Percentiles rank a stretch among this genome's conserved stretches.
Conservation (phyloP, 2,329 filamentous ascomycete genomes). For the Lasiodiplodia gonubiensis region DNA sequence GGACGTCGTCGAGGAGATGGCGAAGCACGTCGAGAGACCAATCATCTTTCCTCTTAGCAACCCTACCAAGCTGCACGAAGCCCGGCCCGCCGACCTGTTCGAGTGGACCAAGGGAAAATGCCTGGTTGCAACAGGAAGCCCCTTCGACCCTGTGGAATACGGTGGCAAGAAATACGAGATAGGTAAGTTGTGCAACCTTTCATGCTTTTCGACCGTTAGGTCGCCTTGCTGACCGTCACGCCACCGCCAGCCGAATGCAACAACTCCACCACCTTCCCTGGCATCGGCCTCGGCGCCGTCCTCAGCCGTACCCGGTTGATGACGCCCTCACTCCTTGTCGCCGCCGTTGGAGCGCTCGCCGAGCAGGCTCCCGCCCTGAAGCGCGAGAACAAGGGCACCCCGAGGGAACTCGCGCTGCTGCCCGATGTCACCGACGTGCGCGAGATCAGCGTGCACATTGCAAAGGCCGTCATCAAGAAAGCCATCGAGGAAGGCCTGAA, state of each 20-base stretch:
- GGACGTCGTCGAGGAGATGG: conserved; percentile 76
- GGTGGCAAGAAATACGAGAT: conserved; percentile 61
- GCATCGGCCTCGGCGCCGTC: conserved; percentile 80
- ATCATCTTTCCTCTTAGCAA: conserved; percentile 89
- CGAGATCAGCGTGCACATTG: conserved; percentile 78
- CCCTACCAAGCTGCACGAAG: conserved; percentile 83
- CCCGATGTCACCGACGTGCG: conserved; percentile 78
- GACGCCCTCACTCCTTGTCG: conserved; percentile 80
- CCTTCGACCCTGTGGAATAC: conserved; percentile 75
- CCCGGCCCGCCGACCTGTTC: conserved; percentile 75
- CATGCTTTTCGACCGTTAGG: conserved; percentile 32
- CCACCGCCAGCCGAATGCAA: conserved; percentile 75
- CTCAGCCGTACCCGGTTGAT: conserved; percentile 70
- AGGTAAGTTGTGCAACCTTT: conserved; percentile 44
- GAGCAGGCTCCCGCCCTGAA: conserved; percentile 72
- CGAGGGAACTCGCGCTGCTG: conserved; percentile 63
- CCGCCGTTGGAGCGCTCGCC: conserved; percentile 75
- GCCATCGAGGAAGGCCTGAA: conserved; percentile 73
- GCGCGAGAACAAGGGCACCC: conserved; percentile 54
- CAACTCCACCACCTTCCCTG: conserved; percentile 84
- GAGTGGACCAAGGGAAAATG: conserved; percentile 79
- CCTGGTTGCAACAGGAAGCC: conserved; percentile 81
- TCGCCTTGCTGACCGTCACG: background rate
- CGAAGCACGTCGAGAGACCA: conserved; percentile 72
- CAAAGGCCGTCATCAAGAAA: conserved; percentile 73